phyloP scores from a whole-genome alignment of 1,139 yeast genomes.

The Pneumocystis wakefieldiae region DNA sequence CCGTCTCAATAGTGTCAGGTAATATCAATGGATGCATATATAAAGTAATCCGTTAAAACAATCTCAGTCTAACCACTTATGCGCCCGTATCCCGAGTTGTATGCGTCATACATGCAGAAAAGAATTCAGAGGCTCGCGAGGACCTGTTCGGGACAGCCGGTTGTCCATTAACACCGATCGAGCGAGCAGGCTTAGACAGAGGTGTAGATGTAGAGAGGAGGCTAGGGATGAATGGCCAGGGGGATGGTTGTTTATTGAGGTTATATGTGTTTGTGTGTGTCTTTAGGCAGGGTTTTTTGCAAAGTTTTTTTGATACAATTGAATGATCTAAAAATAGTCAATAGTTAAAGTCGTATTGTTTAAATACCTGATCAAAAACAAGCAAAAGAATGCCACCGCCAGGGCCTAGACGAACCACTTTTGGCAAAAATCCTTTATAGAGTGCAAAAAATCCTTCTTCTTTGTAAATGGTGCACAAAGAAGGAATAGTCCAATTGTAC shows the following conservation, averaged over 20 bases:
- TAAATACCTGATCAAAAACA: slow-evolving; percentile 27
- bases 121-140: too few species aligned
- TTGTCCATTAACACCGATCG: too few species aligned
- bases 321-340: not conserved
- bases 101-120: too few species aligned
- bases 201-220: too few species aligned
- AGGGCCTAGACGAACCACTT: slow-evolving; percentile 93
- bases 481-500: slow-evolving; percentile 86
- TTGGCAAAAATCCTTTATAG: slow-evolving; percentile 91
- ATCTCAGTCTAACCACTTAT: not conserved
- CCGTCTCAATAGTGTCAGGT: not conserved
- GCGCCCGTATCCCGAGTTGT: too few species aligned
- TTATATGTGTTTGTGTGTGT: too few species aligned
- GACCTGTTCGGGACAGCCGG: too few species aligned
- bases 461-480: slow-evolving; percentile 55
- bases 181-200: too few species aligned
- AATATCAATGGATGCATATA: not conserved
- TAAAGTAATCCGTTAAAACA: not conserved
- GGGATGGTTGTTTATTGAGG: too few species aligned
- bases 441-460: slow-evolving; percentile 86
- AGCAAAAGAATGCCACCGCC: slow-evolving; percentile 97
- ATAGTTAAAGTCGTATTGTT: not conserved
- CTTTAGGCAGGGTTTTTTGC: not conserved
- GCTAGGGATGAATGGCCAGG: too few species aligned
- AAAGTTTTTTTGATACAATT: not conserved